phyloP scores from a whole-genome alignment of 768 basidiomycete genomes.

The Leucocoprinus birnbaumii region DNA sequence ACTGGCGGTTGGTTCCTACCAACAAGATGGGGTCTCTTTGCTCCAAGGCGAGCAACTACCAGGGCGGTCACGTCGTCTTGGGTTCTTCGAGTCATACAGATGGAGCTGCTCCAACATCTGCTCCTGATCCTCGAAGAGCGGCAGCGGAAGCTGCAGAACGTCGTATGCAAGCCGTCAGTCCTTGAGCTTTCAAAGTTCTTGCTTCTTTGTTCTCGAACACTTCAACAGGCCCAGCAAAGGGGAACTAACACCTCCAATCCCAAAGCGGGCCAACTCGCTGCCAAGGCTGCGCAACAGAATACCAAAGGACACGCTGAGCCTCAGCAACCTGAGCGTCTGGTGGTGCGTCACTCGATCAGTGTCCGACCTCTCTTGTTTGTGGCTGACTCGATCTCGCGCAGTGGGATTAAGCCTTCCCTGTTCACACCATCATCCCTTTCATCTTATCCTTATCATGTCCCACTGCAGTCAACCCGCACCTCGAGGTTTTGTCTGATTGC shows the following conservation, averaged over 20 bases:
- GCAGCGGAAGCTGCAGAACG: conserved; percentile 64
- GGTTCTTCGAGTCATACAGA: conserved; percentile 27
- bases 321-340: conserved; percentile 34
- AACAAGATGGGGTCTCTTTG: conserved; percentile 55
- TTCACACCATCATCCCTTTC: not conserved
- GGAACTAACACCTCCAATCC: conserved; percentile 44
- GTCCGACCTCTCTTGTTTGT: not conserved
- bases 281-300: conserved; percentile 36
- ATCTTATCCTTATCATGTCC: not conserved
- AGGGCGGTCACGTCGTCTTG: conserved; percentile 49
- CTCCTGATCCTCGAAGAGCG: conserved; percentile 45
- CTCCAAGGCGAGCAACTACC: conserved; percentile 44
- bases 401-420: conserved; percentile 15
- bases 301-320: conserved; percentile 27
- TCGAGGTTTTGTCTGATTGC: conserved; percentile 3
- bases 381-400: conserved; percentile 7
- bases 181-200: conserved; percentile 11
- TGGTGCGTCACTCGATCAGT: conserved; percentile 30
- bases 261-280: conserved; percentile 43
- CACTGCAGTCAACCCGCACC: not conserved
- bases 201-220: conserved; percentile 18
- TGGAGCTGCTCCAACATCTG: conserved; percentile 22
- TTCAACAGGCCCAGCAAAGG: conserved; percentile 38
- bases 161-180: conserved; percentile 52
- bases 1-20: not conserved